These are phyloP conservation scores for Phialocephala subalpina DNA, from an alignment of 2,329 filamentous ascomycete species.

Conservation along the genomic window DNA sequence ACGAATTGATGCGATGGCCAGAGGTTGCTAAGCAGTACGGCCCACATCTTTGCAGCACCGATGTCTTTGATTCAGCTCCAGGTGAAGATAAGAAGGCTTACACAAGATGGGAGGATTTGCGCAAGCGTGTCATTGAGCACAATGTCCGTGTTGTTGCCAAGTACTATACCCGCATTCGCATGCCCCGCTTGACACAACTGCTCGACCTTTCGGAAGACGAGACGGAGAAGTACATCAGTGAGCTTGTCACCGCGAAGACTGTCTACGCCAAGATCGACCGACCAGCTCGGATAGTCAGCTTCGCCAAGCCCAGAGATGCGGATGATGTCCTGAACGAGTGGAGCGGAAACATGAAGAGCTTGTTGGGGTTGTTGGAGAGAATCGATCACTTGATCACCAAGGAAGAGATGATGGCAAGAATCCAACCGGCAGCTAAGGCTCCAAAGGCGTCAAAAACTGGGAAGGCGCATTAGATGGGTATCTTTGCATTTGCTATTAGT, in stretches of 20 bases:
- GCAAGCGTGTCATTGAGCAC: constrained; percentile 98
- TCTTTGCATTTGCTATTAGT: constrained; percentile 25
- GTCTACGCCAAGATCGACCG: constrained; percentile 98
- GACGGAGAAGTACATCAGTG: constrained; percentile 98
- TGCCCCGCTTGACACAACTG: constrained; percentile 87
- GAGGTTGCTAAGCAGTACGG: constrained; percentile 90
- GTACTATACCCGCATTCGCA: constrained; percentile 98
- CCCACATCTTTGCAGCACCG: constrained; percentile 84
- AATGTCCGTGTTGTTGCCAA: constrained; percentile 97
- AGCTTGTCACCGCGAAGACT: constrained; percentile 96
- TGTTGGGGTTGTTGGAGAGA: constrained; percentile 84
- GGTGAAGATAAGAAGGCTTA: constrained; percentile 81
- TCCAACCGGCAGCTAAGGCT: constrained; percentile 71
- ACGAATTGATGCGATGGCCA: constrained; percentile 98
- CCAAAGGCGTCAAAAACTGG: constrained; percentile 46
- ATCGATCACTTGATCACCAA: constrained; percentile 99
- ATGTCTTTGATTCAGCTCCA: constrained; percentile 81
- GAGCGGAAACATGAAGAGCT: constrained; percentile 97
- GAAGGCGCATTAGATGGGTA: constrained; percentile 42
- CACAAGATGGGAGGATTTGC: constrained; percentile 90
- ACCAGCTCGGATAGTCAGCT: constrained; percentile 89
- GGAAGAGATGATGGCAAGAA: constrained; percentile 99
- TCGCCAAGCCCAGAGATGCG: constrained; percentile 92
- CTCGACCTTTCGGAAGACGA: constrained; percentile 94
- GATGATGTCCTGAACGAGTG: constrained; percentile 98